Percentiles rank a stretch among this genome's conserved stretches.
phyloP scores from a whole-genome alignment of 2,329 filamentous ascomycete species.

The Furcasterigmium sp. region DNA sequence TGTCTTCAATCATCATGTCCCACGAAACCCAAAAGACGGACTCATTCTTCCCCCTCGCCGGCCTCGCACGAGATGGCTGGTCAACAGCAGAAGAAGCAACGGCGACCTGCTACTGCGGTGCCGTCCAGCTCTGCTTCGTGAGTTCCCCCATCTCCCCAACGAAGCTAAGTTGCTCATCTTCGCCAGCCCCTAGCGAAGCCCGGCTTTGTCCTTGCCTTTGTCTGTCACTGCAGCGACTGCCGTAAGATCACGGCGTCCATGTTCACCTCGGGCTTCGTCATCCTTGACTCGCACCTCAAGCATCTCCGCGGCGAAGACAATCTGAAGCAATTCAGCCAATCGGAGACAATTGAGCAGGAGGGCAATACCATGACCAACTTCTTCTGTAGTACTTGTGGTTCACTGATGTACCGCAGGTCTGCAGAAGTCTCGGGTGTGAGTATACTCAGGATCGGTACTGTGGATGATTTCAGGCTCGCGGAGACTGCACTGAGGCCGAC shows the following conservation, averaged over 20 bases:
- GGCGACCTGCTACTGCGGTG: slow-evolving; percentile 55
- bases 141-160: slow-evolving; percentile 14
- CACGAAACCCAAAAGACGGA: not conserved
- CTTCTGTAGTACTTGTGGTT: slow-evolving; percentile 56
- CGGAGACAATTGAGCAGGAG: slow-evolving; percentile 34
- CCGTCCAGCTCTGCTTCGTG: slow-evolving; percentile 49
- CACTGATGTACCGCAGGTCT: slow-evolving; percentile 52
- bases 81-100: slow-evolving; percentile 42
- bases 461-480: slow-evolving; percentile 55
- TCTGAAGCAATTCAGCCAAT: slow-evolving; percentile 42
- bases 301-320: slow-evolving; percentile 47
- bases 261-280: slow-evolving; percentile 54
- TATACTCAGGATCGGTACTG: slow-evolving; percentile 52
- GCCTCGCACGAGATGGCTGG: slow-evolving; percentile 33
- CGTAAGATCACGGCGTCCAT: slow-evolving; percentile 58
- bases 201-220: slow-evolving; percentile 42
- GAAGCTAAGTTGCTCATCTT: no score
- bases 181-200: slow-evolving; percentile 36
- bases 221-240: slow-evolving; percentile 59
- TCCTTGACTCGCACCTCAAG: slow-evolving; percentile 36
- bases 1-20: not conserved
- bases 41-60: slow-evolving; percentile 2
- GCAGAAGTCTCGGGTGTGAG: slow-evolving; percentile 34
- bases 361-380: slow-evolving; percentile 52
- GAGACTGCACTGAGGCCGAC: slow-evolving; percentile 51